Conservation (phyloP, 164 flowering plant genomes). For the Sedum album region DNA sequence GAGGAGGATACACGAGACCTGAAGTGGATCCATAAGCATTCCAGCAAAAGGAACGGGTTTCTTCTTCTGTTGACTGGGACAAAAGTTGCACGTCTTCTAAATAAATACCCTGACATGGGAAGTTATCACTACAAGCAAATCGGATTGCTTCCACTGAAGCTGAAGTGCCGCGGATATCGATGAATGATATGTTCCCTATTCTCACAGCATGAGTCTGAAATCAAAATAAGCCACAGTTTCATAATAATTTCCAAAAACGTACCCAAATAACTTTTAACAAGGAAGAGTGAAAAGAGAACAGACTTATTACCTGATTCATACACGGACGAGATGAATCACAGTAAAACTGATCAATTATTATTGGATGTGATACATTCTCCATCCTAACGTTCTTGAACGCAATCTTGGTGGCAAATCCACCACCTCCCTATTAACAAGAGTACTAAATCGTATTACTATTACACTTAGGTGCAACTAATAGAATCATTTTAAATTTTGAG, state of each 20-base stretch:
- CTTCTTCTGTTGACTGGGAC: conserved; percentile 16
- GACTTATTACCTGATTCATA: conserved; percentile 56
- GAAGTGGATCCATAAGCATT: conserved; percentile 48
- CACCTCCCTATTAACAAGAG: conserved; percentile 53
- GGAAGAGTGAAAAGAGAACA: no score
- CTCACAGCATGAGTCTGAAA: conserved; percentile 28
- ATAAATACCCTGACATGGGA: conserved; percentile 54
- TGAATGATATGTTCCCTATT: conserved; percentile 18
- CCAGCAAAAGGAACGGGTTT: conserved; percentile 70
- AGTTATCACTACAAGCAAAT: conserved; percentile 67
- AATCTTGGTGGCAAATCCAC: conserved; percentile 55
- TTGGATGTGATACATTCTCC: conserved; percentile 84
- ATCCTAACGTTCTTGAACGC: conserved; percentile 52
- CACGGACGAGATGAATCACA: conserved; percentile 70
- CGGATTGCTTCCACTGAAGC: conserved; percentile 66
- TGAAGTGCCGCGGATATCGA: conserved; percentile 17
- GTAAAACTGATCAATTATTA: conserved; percentile 84
- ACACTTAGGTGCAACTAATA: background rate
- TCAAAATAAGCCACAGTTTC: background rate
- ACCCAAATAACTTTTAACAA: no score
- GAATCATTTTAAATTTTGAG: no score
- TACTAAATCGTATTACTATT: background rate
- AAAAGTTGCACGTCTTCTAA: conserved; percentile 55
- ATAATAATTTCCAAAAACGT: no score
- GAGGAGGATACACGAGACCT: conserved; percentile 48